These are phyloP conservation scores for Tulasnella sp. DNA, from an alignment of 768 basidiomycete species.

Conservation along the genomic window DNA sequence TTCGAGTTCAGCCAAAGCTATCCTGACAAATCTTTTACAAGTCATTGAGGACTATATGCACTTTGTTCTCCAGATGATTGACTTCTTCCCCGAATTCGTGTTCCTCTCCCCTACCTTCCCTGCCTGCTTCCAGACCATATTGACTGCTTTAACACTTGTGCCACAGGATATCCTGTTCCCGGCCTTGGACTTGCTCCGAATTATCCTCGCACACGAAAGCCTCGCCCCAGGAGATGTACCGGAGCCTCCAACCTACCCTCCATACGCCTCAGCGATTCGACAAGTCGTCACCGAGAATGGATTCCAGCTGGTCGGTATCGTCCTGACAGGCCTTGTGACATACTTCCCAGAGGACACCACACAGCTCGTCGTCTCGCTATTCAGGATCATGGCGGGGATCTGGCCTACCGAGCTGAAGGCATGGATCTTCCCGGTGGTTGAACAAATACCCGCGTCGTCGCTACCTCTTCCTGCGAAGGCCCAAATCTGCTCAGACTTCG, in stretches of 20 bases:
- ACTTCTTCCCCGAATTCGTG: constrained; percentile 59
- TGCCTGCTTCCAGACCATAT: constrained; percentile 58
- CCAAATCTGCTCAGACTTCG: constrained; percentile 63
- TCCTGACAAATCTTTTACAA: constrained; percentile 27
- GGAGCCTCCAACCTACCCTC: constrained; percentile 44
- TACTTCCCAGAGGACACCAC: constrained; percentile 83
- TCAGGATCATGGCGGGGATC: constrained; percentile 53
- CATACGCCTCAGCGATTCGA: constrained; percentile 53
- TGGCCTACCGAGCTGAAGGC: constrained; percentile 57
- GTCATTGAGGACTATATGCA: constrained; percentile 93
- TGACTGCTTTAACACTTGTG: constrained; percentile 72
- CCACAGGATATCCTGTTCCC: constrained; percentile 71
- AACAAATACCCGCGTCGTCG: constrained; percentile 50
- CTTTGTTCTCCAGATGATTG: constrained; percentile 56
- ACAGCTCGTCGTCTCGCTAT: constrained; percentile 60
- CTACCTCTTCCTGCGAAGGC: constrained; percentile 56
- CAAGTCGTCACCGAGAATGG: constrained; percentile 59
- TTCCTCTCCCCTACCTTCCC: constrained; percentile 72
- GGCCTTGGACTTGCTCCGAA: constrained; percentile 68
- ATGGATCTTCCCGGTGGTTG: constrained; percentile 65
- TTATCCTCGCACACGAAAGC: constrained; percentile 63
- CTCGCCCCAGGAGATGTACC: constrained; percentile 36
- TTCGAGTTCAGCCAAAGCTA: neutral
- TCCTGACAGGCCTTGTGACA: constrained; percentile 69
- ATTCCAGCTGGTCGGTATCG: constrained; percentile 50